Evolutionary conservation across 257 asterid genomes (phyloP), one percentile per base, ranked within the genome.

Genomic region (Buddleja alternifolia): DNA sequence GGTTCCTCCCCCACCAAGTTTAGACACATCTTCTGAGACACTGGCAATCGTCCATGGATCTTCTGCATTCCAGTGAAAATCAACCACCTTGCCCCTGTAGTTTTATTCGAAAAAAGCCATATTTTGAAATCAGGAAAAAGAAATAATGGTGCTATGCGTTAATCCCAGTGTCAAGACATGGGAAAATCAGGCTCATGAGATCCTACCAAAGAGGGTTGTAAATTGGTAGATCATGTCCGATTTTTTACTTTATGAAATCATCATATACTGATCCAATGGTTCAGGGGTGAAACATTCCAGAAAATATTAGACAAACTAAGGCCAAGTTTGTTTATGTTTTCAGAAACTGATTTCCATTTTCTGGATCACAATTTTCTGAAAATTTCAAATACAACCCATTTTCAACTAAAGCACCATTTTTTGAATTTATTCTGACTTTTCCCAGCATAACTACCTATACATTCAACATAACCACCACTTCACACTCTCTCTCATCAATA

Each of bases 41-140:
- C 92, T 85, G 23, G 79, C 92, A 45, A 85, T 67, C 11, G 87
- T 85, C 92, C 92, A 85, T 9, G 86, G 89, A 70, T 83, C 89
- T 9, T 82, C 70, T 36, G 83, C 75, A 73, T 85, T 83, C 92
- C 92, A 85, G 54, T 85, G 92, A 74, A 85, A 85, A 47, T 85
- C 92, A 37, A 85, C 92, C 34, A 85, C 87, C 77, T 85, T 86
- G 63, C 83, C 89, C 84, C 92, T 86, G 71, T 34, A 42, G 37
- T 37, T 57, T 36, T 59, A 45, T 44, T 19, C 66, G n/a, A 67
- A 57, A 67, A 10, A n/a, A 34, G 19, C 34, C 4, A 57, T 37
- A 2, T 8, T 21, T 36, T 53, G 4, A 44, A 46, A 62, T 29
- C 65, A 68, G 70, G n/a, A 67, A 25, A 14, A 39, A 41, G 47